phyloP scores from a whole-genome alignment of 148 eudicot species.

The Spergularia marina region DNA sequence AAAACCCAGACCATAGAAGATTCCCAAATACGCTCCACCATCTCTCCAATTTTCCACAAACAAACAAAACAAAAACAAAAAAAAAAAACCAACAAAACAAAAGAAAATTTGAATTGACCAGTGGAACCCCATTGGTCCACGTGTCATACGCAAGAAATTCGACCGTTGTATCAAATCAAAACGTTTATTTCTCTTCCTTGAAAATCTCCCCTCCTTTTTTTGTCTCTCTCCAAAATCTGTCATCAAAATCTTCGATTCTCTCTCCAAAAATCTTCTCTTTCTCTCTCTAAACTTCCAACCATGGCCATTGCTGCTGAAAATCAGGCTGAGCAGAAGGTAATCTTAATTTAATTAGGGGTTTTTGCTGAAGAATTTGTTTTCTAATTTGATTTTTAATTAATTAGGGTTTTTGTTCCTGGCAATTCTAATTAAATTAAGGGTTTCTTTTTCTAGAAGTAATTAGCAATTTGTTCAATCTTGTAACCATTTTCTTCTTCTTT shows the following conservation, averaged over 20 bases:
- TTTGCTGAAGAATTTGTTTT: neutral
- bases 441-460: neutral
- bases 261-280: neutral
- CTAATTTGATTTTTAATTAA: neutral
- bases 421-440: neutral
- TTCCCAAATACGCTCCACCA: constrained; percentile 26
- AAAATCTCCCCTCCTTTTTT: constrained; percentile 11
- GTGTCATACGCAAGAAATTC: constrained; percentile 29
- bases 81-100: neutral
- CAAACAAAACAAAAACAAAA: neutral
- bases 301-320: constrained; percentile 57
- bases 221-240: neutral
- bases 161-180: constrained; percentile 36
- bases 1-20: no score
- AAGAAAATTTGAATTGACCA: constrained; percentile 17
- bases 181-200: neutral
- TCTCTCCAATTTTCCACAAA: no score
- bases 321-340: constrained; percentile 45
- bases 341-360: neutral
- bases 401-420: constrained; percentile 11
- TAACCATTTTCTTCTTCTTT: no score
- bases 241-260: neutral
- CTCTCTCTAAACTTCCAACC: constrained; percentile 9
- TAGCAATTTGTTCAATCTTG: no score
- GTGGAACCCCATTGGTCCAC: constrained; percentile 20